Conservation (phyloP, 495 filamentous ascomycete species). For the Lasiosphaeria hispida region DNA sequence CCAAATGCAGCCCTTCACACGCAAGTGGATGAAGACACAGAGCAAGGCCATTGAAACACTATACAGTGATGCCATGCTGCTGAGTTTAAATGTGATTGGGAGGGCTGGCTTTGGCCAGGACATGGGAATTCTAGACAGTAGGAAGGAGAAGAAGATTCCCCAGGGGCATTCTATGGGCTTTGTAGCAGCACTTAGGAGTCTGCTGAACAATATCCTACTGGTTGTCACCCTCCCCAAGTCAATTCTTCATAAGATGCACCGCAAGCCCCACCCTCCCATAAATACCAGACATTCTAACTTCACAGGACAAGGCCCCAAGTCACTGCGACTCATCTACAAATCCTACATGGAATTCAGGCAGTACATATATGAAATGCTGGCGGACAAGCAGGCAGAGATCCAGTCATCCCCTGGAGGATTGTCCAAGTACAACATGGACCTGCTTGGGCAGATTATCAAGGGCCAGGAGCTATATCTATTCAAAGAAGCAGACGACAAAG, state of each 20-base stretch:
- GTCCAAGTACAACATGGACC: not conserved
- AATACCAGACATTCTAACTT: too few species aligned
- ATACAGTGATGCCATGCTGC: conserved; percentile 19
- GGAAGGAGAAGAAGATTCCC: conserved; percentile 15
- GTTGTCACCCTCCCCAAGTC: not conserved
- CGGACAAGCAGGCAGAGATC: not conserved
- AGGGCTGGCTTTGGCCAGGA: conserved; percentile 55
- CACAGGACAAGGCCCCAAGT: not conserved
- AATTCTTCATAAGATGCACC: not conserved
- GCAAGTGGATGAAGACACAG: conserved; percentile 44
- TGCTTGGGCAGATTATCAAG: conserved; percentile 15
- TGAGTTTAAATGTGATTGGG: conserved; percentile 59
- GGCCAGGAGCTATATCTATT: conserved; percentile 57
- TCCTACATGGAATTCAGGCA: not conserved
- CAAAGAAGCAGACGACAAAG: conserved; percentile 33
- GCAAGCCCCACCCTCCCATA: too few species aligned
- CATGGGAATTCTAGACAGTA: conserved; percentile 32
- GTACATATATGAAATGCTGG: not conserved
- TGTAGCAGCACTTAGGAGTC: not conserved
- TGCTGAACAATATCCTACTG: not conserved
- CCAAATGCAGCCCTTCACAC: conserved; percentile 49
- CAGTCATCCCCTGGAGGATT: not conserved
- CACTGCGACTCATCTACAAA: not conserved
- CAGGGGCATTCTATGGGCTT: not conserved
- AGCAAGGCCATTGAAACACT: conserved; percentile 42